Base-by-base conservation (phyloP, 116 monocot species). In the Papilionanthe hybrid region DNA sequence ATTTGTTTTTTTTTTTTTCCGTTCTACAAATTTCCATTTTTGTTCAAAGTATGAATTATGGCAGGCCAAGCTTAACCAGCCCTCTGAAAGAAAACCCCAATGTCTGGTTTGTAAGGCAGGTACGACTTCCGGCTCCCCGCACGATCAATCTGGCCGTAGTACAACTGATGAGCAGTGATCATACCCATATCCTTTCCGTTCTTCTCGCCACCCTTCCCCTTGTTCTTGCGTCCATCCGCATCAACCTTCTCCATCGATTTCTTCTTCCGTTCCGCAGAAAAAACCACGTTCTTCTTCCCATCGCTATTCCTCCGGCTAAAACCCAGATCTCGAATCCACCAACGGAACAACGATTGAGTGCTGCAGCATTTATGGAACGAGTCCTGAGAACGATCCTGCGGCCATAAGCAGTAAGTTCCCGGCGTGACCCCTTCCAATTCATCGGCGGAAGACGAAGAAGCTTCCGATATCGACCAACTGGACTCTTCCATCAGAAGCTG, bases 221-320 rank as follows among this genome's bases (percentile, higher is more conserved):
- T 65, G 13, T 43, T 63, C 49, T 49, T 49, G 11, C 42, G 13
- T 63, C 63, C 56, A 11, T 30, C 25, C 23, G n/a, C 49, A 60
- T 41, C 63, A 42, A 22, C 5, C 56, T 30, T 37, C 9, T 32
- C 57, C 55, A 41, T 12, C 19, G 29, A 9, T 27, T 69, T 20
- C 10, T 5, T 45, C 72, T 47, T 75, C 19, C 32, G 47, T 9
- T 79, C 79, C 15, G 76, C 42, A 18, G 83, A 32, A 77, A 84
- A 17, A 77, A 83, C 78, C 13, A 78, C 71, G 71, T 85, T 80
- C 83, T 77, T 90, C 75, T 83, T 90, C 68, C 90, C 87, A 76
- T 87, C 87, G 76, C 90, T 90, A 73, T 81, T 78, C 60, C 90
- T 87, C 75, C 87, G 65, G 7, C 87, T 69, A 32, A 86, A 28